These are phyloP conservation scores for Cladophialophora bantiana DNA, from an alignment of 2,329 filamentous ascomycete species.

Conservation along the genomic window DNA sequence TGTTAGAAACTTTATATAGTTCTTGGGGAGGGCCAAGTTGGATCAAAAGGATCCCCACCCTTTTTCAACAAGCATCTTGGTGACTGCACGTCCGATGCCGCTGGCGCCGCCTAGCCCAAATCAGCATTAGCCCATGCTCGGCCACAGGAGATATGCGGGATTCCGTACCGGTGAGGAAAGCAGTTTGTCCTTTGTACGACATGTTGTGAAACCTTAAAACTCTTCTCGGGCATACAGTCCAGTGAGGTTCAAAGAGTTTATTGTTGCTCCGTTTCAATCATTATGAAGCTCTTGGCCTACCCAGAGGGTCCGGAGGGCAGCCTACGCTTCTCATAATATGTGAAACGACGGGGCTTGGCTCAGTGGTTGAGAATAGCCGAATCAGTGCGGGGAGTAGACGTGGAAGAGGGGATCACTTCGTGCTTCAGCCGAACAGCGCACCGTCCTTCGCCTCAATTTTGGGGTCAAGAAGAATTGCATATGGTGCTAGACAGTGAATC, in stretches of 20 bases:
- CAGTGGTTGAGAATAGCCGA: not conserved
- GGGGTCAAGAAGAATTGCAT: not conserved
- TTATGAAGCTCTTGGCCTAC: not conserved
- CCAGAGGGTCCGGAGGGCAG: not conserved
- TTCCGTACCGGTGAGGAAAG: not conserved
- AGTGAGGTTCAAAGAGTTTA: not conserved
- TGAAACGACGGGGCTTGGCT: not conserved
- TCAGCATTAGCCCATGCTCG: not conserved
- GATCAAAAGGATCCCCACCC: slow-evolving; percentile 22
- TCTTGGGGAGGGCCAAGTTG: too few species aligned
- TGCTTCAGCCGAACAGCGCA: not conserved
- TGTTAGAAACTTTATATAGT: slow-evolving; percentile 29
- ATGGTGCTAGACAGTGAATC: not conserved
- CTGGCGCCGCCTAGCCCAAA: slow-evolving; percentile 38
- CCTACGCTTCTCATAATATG: not conserved
- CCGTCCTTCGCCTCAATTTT: not conserved
- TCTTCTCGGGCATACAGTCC: not conserved
- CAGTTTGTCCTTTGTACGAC: slow-evolving; percentile 1
- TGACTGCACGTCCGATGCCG: slow-evolving; percentile 41
- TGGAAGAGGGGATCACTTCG: not conserved
- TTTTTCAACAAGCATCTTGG: slow-evolving; percentile 39
- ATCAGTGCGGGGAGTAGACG: not conserved
- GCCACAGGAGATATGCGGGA: not conserved
- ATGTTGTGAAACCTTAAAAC: not conserved
- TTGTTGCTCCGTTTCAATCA: not conserved